These are phyloP conservation scores for Cudoniella acicularis DNA, from an alignment of 495 filamentous ascomycete genomes.

Conservation along the genomic window DNA sequence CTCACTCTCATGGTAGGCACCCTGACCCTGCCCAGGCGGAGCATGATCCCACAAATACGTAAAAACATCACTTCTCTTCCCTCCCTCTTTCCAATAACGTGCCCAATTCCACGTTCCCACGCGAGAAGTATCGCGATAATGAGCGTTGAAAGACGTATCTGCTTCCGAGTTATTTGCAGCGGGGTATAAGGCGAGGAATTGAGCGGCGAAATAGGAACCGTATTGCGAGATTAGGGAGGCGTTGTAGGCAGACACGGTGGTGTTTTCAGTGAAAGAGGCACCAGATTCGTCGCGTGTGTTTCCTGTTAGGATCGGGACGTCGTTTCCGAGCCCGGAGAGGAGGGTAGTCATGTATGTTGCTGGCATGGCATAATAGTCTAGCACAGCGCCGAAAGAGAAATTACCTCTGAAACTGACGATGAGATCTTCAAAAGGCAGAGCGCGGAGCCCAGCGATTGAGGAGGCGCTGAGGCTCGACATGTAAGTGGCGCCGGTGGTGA, in stretches of 20 bases:
- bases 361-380: slow-evolving; percentile 13
- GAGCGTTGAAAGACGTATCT: slow-evolving; percentile 1
- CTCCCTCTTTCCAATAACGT: not conserved
- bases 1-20: slow-evolving; percentile 13
- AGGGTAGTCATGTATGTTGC: slow-evolving; percentile 9
- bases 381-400: slow-evolving; percentile 2
- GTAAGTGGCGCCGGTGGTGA: not conserved
- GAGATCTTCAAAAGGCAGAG: not conserved
- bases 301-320: slow-evolving; percentile 11
- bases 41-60: slow-evolving; percentile 18
- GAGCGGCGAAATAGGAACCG: not conserved
- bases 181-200: slow-evolving; percentile 9
- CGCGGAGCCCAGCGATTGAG: not conserved
- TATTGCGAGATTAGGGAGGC: slow-evolving; percentile 2
- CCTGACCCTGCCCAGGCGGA: slow-evolving; percentile 9
- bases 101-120: not conserved
- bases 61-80: not conserved
- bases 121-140: slow-evolving; percentile 5
- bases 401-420: not conserved
- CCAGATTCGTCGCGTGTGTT: slow-evolving; percentile 14
- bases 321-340: not conserved
- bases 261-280: not conserved
- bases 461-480: not conserved
- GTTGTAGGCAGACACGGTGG: slow-evolving; percentile 5
- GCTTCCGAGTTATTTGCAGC: slow-evolving; percentile 5